phyloP scores from a whole-genome alignment of 768 basidiomycete species.

The Rhizopogon salebrosus region DNA sequence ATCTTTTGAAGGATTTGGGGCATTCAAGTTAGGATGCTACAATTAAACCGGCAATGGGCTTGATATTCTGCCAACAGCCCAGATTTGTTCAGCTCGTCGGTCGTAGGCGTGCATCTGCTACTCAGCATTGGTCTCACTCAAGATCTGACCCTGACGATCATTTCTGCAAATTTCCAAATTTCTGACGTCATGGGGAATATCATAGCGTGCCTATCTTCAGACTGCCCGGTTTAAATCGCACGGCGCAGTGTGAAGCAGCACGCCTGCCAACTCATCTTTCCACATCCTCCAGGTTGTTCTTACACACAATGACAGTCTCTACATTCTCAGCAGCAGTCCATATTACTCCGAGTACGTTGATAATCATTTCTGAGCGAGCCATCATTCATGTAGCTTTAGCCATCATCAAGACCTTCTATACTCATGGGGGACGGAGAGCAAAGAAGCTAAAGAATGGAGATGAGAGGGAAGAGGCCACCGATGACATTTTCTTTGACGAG shows the following conservation, averaged over 20 bases:
- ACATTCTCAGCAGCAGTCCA: constrained; percentile 50
- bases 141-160: neutral
- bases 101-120: too few species aligned
- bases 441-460: constrained; percentile 31
- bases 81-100: too few species aligned
- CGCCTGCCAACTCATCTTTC: neutral
- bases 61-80: too few species aligned
- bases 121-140: too few species aligned
- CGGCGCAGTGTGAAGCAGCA: neutral
- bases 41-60: too few species aligned
- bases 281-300: neutral
- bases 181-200: neutral
- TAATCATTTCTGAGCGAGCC: neutral
- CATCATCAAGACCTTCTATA: constrained; percentile 47
- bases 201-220: neutral
- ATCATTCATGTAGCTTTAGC: constrained; percentile 27
- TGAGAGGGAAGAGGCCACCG: constrained; percentile 39
- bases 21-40: too few species aligned
- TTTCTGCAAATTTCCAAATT: neutral
- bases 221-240: neutral
- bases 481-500: constrained; percentile 69
- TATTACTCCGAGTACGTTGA: constrained; percentile 43
- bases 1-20: too few species aligned
- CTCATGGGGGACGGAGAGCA: constrained; percentile 41
- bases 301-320: constrained; percentile 40